Conservation (phyloP, 495 filamentous ascomycete genomes). For the Rostrohypoxylon terebratum region DNA sequence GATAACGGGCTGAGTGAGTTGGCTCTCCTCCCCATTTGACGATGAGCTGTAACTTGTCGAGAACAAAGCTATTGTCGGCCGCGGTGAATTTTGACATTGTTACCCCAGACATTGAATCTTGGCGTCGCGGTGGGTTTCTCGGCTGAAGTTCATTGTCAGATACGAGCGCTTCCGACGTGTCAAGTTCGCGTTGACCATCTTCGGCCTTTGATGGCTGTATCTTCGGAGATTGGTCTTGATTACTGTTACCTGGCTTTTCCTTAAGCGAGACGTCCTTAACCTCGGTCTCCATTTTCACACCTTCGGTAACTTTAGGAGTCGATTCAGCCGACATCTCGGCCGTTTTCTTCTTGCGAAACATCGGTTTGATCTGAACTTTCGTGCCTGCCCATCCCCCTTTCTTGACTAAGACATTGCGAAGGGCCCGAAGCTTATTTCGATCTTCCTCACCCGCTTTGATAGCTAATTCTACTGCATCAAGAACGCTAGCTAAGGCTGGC, state of each 20-base stretch:
- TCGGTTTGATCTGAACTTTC: constrained; percentile 98
- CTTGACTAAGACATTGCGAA: constrained; percentile 86
- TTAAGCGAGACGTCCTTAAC: constrained; percentile 75
- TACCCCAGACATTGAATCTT: constrained; percentile 85
- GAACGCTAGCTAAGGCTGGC: constrained; percentile 87
- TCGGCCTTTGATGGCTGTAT: constrained; percentile 25
- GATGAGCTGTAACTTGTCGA: constrained; percentile 96
- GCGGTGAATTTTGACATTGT: constrained; percentile 91
- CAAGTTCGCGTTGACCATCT: constrained; percentile 29
- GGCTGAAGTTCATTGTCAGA: constrained; percentile 40
- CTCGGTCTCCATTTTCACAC: constrained; percentile 39
- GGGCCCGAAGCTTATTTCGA: constrained; percentile 80
- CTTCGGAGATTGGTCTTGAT: constrained; percentile 15
- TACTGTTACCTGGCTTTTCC: constrained; percentile 63
- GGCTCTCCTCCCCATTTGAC: constrained; percentile 99
- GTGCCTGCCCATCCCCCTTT: constrained; percentile 95
- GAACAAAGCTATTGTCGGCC: constrained; percentile 84
- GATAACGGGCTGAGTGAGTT: constrained; percentile 95
- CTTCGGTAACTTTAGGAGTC: constrained; percentile 42
- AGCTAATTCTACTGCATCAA: constrained; percentile 83
- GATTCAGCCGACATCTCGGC: constrained; percentile 54
- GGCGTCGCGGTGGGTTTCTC: constrained; percentile 65
- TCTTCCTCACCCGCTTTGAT: constrained; percentile 84
- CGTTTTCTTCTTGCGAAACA: constrained; percentile 87
- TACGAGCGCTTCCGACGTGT: constrained; percentile 31